Evolutionary conservation across 164 flowering plant species (phyloP), one percentile per base, ranked within the genome.

Genomic region (Santalum album): DNA sequence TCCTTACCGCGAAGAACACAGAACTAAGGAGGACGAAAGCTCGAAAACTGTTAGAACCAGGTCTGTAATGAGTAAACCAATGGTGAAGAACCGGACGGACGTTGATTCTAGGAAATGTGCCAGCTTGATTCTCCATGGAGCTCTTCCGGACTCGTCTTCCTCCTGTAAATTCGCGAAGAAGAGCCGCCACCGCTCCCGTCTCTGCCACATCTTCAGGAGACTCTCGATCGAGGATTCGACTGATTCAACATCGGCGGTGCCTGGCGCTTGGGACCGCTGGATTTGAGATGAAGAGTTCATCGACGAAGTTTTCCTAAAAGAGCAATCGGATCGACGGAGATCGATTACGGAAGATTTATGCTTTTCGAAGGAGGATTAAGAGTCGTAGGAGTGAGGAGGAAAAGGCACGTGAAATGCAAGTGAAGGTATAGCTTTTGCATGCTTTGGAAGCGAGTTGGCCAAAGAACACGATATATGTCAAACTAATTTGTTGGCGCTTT

Each of bases 21-120:
- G 66, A 12, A 67, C 18, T n/a, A 77, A 14, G 16, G 87, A 73
- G 1, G 77, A 69, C 1, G 90, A 75, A 49, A 84, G 81, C 53
- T 84, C 87, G 14, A 74, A 65, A 35, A 69, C 43, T 0, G 80
- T 74, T 46, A 81, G 17, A 47, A 69, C 45, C 20, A 81, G 75
- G 57, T 84, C 87, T 0, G 63, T 7, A 14, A 73, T 53, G 34
- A 84, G 83, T 32, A 84, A 69, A 0, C 32, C 46, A 36, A 84
- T 51, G 10, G 77, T 16, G 38, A 72, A 1, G 0, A 66, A 34
- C 19, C 32, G 78, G 27, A 68, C 29, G 2, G 65, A 59, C 12
- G 56, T 74, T 44, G 90, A 84, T 46, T 84, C 80, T 6, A 84
- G 67, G 60, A 84, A 51, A 3, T 61, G 58, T 53, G 64, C 64